Evolutionary conservation across 1,139 yeast species (phyloP), one percentile per base, ranked within the genome.

Genomic region (Candida gigantensis): DNA sequence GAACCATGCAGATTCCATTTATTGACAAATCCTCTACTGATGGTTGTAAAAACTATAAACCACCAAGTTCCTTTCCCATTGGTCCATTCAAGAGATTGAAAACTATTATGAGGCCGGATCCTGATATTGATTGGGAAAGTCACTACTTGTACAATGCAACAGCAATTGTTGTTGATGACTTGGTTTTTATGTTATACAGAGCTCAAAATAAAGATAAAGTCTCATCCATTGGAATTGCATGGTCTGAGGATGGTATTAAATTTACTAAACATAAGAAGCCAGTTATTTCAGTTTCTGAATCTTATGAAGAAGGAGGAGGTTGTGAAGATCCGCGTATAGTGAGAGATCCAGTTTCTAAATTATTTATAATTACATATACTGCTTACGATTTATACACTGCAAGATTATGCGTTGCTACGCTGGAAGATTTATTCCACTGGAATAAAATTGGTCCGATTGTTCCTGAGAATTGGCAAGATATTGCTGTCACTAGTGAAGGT

Each of bases 251-350:
- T 43, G 74, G 74, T 0, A 54, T 55, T 45, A 51, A 55, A 30
- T 68, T 68, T 46, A 51, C 43, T 7, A 51, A 66, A 38, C 59
- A 58, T 44, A 53, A 51, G 27, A 50, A 57, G 34, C 74, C 75
- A 6, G 52, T 70, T 11, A 39, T 70, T 24, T 42, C 40, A 17
- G 67, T 74, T 3, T 60, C 72, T 1, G 74, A 69, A 44, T 52
- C 62, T 1, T 69, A 70, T 64, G 75, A 70, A 44, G 34, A 41
- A 18, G 65, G 65, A 2, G 75, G 75, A 5, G 75, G 75, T 1
- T 58, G 70, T 37, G 75, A 70, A 44, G 75, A 70, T 41, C 75
- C 75, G 3, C 49, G 75, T 29, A 61, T 70, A 24, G 68, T 66
- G 5, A 47, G 74, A 34, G 72, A 69, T 45, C 71, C 72, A 2